Evolutionary conservation across 139 green algal genomes (phyloP), one percentile per base, ranked within the genome.

Genomic region (Zygnema circumcarinatum): DNA sequence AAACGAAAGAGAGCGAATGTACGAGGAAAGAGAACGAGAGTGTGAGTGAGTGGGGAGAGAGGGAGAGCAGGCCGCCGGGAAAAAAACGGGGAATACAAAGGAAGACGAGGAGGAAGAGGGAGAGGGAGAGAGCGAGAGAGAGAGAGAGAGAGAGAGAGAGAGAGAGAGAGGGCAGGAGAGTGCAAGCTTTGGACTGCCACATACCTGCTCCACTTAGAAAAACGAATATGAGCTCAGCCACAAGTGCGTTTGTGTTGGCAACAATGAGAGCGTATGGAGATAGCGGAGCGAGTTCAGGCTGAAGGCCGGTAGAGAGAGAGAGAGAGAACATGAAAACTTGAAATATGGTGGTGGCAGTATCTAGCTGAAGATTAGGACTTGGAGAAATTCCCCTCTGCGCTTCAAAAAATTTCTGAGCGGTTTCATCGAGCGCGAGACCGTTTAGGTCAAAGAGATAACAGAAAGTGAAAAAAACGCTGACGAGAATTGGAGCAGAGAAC

Each of bases 131-230:
- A 62, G 16, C 7, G 16, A 16, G 16, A 62, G 47, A 16, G 16
- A 62, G 16, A 62, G 16, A 62, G 7, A 62, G 7, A 62, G 16
- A 62, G 16, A 62, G 16, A 62, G 16, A 62, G 16, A 62, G 16
- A 62, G 16, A 62, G 16, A 62, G 7, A 62, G 16, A 62, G 16
- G 16, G 16, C 7, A 62, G 16, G 16, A 62, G 16, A 62, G 16
- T 25, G 16, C 7, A 62, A 62, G 16, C 47, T 62, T 16, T 62
- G 47, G 16, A 62, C 16, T 16, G 47, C 7, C 47, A 25, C 47
- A 2, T 38, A 85, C 83, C 83, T 84, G 73, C 75, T 38, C 85
- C 85, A 81, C 85, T 90, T 32, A 90, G 76, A 47, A 90, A 90
- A 22, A 90, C 85, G 53, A 90, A 90, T 11, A 86, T 21, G 16